Conservation (phyloP, 208 protist genomes). For the Blastocrithidia nonstop region DNA sequence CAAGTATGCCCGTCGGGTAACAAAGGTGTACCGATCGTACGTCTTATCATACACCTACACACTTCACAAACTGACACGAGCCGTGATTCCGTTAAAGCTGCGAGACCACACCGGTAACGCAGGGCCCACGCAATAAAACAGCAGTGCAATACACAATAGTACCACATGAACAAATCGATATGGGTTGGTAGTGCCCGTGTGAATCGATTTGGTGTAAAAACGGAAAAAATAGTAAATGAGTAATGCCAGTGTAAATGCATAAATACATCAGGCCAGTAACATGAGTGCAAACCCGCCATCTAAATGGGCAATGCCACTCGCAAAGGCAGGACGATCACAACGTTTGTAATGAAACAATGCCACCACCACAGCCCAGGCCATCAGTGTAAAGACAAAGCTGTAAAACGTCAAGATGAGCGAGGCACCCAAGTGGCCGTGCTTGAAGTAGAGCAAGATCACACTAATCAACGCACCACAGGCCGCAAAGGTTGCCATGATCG, state of each 20-base stretch:
- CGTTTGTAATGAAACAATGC: conserved; percentile 20
- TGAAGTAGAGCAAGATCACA: conserved; percentile 12
- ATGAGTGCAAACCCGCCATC: conserved; percentile 28
- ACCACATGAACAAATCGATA: conserved; percentile 24
- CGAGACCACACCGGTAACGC: conserved; percentile 17
- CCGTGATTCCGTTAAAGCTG: conserved; percentile 13
- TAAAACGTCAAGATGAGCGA: conserved; percentile 24
- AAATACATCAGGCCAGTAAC: conserved; percentile 14
- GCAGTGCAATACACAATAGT: conserved; percentile 9
- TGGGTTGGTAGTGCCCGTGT: conserved; percentile 10
- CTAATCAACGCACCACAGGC: conserved; percentile 11
- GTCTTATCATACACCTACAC: conserved; percentile 20
- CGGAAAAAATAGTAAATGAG: conserved; percentile 15
- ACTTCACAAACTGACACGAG: conserved; percentile 26
- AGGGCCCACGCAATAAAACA: conserved; percentile 25
- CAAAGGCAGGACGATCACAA: conserved; percentile 17
- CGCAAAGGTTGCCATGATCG: conserved; percentile 17
- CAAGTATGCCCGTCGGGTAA: conserved; percentile 19
- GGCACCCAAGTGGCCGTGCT: conserved; percentile 21
- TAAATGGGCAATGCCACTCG: conserved; percentile 15
- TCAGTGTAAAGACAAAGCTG: conserved; percentile 15
- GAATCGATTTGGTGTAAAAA: conserved; percentile 20
- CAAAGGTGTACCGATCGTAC: conserved; percentile 14
- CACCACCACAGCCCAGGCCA: conserved; percentile 19
- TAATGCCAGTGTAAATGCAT: conserved; percentile 10